Base-by-base conservation (phyloP, 192 early-diverging fungal genomes). In the Cetraspora pellucida region DNA sequence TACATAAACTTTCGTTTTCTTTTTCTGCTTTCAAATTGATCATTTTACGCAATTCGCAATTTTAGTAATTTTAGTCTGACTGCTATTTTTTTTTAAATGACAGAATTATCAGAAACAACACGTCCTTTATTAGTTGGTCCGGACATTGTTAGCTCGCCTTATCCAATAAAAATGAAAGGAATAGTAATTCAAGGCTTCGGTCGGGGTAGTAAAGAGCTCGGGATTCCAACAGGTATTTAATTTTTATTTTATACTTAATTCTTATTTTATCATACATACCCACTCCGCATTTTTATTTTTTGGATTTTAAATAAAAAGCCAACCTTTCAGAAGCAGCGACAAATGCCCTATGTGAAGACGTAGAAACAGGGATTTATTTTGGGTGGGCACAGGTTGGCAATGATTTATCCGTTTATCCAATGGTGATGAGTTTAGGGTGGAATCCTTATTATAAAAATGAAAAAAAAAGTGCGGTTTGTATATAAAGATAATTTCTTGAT, bases 391-490 rank as follows among this genome's bases (percentile, higher is more conserved):
- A 88, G 31, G 89, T 98, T 17, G 61, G 67, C 6, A 79, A 43
- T 66, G 81, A 80, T 54, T 23, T 9, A 21, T 67, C 77, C 11
- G 91, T 98, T 9, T 89, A 89, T 58, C 94, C 95, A n/a, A 98
- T 99, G 97, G 97, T 98, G 19, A 97, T 98, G 96, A 95, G 93
- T 71, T 89, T 96, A 57, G 98, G 98, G 19, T 99, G 98, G 98
- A 99, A 99, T 84, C 98, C 98, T 16, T 98, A 91, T 80, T 94
- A 95, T 81, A 94, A 98, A 77, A 99, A 99, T 82, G 93, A 98
- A 81, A 95, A 96, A 83, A 89, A 93, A 58, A 95, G 95, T 16
- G 96, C 95, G 72, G 91, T 92, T 80, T 77, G 88, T 83, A 57
- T 59, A 31, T 21, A 1, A 37, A 37, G 1, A 37, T 37, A 37